Percentiles rank a stretch among this genome's conserved stretches.
phyloP scores from a whole-genome alignment of 176 grass and related monocot genomes.

The Panicum miliaceum region DNA sequence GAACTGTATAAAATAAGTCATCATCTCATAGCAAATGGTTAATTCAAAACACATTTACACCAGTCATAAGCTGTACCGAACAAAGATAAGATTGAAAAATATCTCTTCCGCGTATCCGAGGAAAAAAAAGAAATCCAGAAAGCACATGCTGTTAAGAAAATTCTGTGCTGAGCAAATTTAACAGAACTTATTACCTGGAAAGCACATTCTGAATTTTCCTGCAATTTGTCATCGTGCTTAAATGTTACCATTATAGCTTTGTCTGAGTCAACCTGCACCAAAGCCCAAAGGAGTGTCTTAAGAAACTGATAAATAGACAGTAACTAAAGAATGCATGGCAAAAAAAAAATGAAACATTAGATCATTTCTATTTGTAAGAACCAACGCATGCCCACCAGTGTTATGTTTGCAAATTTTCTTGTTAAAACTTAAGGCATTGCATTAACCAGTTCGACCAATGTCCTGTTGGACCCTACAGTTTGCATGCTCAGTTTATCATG shows the following conservation, averaged over 20 bases:
- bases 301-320: background rate
- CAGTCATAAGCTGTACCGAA: background rate
- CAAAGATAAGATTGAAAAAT: background rate
- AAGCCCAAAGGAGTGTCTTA: constrained; percentile 2
- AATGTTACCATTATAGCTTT: constrained; percentile 95
- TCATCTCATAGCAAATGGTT: background rate
- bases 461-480: background rate
- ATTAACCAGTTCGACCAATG: background rate
- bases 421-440: background rate
- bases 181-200: constrained; percentile 69
- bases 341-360: background rate
- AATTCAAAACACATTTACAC: background rate
- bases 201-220: constrained; percentile 80
- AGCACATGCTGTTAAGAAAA: no score
- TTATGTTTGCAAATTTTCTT: background rate
- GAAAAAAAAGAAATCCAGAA: background rate
- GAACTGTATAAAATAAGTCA: background rate
- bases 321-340: background rate
- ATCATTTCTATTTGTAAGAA: background rate
- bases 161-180: background rate
- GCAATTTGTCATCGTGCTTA: constrained; percentile 94
- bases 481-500: background rate
- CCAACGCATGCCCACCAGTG: background rate
- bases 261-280: constrained; percentile 76
- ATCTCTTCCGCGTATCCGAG: background rate